Base-by-base conservation (phyloP, 345 rosid genomes). In the Zanthoxylum bungeanum region DNA sequence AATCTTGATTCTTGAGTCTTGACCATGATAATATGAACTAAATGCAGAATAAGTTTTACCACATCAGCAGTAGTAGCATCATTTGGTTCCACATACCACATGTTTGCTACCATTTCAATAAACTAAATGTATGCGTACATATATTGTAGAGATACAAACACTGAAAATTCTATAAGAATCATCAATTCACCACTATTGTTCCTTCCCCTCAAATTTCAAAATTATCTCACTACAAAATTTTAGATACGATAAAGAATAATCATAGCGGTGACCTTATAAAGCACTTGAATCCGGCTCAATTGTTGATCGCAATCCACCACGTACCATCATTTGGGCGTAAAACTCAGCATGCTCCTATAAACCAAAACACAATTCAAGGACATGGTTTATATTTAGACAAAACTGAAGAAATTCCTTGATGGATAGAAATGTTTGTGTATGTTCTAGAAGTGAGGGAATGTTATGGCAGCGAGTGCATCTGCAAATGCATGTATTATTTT, bases 331-430 rank as follows among this genome's bases (percentile, higher is more conserved):
- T 63, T 79, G 74, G 1, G 79, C 58, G 28, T 79, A 75, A 59
- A 79, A 79, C 47, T 79, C 82, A 0, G 79, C 82, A 40, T 75
- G 77, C 68, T 79, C 79, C 79, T 75, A 68, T 19, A 19, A 52
- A 56, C 44, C 44, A 40, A 16, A 33, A 34, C 39, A 61, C 30
- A 52, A n/a, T 2, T 36, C 21, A 21, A 36, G 27, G 71, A 17
- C 12, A 39, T 53, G 28, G 64, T 37, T 50, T n/a, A n/a, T n/a
- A n/a, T n/a, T n/a, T n/a, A n/a, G n/a, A n/a, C n/a, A 28, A 44
- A 16, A 55, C 60, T 12, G 12, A 11, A 55, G 12, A 10, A n/a
- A n/a, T 12, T 55, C 19, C 34, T 28, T 25, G 2, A 55, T 11
- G 19, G 7, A 55, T 24, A 55, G 6, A 55, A 24, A 55, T 55